Conservation (phyloP, 352 stramenopile genomes). For the Phytopythium vexans region DNA sequence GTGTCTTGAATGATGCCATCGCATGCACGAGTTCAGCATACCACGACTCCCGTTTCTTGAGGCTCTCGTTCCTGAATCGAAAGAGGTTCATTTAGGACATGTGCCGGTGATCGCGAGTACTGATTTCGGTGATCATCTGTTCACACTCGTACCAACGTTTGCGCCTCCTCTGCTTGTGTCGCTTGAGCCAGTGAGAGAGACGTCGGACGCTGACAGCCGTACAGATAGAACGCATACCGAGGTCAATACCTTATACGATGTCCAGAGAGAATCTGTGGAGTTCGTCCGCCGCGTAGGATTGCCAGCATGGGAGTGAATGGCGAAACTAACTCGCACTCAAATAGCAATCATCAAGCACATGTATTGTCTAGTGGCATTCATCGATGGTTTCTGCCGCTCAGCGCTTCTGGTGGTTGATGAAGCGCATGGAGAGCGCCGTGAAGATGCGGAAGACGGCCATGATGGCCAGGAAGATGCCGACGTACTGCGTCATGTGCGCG, state of each 20-base stretch:
- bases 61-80: constrained; percentile 2
- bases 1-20: constrained; percentile 18
- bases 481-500: constrained; percentile 22
- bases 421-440: constrained; percentile 28
- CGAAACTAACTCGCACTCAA: too few relatives aligned
- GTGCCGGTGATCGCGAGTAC: constrained; percentile 4
- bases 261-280: not conserved
- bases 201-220: constrained; percentile 3
- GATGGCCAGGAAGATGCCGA: constrained; percentile 16
- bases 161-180: not conserved
- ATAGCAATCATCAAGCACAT: too few relatives aligned
- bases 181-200: not conserved
- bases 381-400: constrained; percentile 1
- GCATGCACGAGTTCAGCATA: constrained; percentile 1
- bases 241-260: constrained; percentile 9
- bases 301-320: too few relatives aligned
- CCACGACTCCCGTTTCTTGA: constrained; percentile 12
- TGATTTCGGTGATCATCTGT: constrained; percentile 2
- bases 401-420: constrained; percentile 31
- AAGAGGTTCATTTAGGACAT: constrained; percentile 7
- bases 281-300: too few relatives aligned
- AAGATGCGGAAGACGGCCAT: constrained; percentile 35
- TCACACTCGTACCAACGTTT: too few relatives aligned
- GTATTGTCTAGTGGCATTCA: too few relatives aligned
- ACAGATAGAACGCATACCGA: constrained; percentile 9